Evolutionary conservation across 1,139 yeast genomes (phyloP).

Genomic region (Nakaseomyces glabratus): DNA sequence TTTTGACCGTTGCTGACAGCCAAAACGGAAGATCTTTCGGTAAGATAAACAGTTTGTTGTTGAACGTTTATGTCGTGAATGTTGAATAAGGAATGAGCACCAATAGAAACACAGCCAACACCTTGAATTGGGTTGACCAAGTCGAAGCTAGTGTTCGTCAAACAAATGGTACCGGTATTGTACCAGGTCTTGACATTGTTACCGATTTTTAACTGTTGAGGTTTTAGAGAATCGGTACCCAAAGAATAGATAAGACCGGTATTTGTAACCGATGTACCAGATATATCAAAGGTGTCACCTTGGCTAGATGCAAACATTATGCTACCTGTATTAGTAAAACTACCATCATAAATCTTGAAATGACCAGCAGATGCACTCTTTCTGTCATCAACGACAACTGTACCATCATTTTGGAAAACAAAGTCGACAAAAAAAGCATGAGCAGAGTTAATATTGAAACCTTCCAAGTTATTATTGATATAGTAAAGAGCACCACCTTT

Average conservation of each 20-base stretch:
- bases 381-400: constrained; percentile 1
- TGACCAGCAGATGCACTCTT: background rate
- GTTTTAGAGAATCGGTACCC: background rate
- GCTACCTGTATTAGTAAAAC: background rate
- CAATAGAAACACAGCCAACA: constrained; percentile 4
- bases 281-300: background rate
- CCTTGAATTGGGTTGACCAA: background rate
- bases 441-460: background rate
- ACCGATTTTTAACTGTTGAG: constrained; percentile 1
- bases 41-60: background rate
- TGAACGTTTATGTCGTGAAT: background rate
- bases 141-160: background rate
- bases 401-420: constrained; percentile 3
- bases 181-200: background rate
- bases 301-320: constrained; percentile 1
- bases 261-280: background rate
- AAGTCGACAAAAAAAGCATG: background rate
- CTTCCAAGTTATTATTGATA: background rate
- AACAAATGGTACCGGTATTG: constrained; percentile 6
- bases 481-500: constrained; percentile 2
- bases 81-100: background rate
- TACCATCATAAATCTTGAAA: background rate
- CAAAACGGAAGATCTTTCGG: background rate
- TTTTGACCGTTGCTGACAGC: background rate
- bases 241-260: background rate